Evolutionary conservation across 768 basidiomycete species (phyloP), one percentile per base, ranked within the genome.

Genomic region (Candolleomyces efflorescens): DNA sequence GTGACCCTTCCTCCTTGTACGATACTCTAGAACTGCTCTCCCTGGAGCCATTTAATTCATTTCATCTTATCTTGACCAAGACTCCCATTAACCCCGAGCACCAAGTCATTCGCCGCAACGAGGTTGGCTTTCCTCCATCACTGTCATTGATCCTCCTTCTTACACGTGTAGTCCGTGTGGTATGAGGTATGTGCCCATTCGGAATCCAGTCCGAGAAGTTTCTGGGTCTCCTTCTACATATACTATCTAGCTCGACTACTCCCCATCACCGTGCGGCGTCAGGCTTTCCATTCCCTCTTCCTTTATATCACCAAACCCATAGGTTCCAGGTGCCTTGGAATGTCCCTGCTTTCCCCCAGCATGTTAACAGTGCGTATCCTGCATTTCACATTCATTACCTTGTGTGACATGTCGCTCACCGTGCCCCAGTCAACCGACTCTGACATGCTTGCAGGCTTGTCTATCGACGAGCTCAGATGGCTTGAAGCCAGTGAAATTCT

Each of bases 391-490:
- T 32, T 32, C 32, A 32, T 32, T 32, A 7, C 32, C 32, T 32
- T 32, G 32, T 32, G 32, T 32, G 32, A 32, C 32, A 11, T 32
- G 32, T 11, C 32, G 17, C 36, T 22, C 53, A 52, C 54, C 55
- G 43, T 36, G 47, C 38, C 44, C 51, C 36, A 70, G 68, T 58
- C 65, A 59, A 66, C 67, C 65, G 71, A 72, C 56, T 58, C 67
- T 65, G 54, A 58, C 65, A 49, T 70, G 65, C 44, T 68, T 73
- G 54, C 63, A 62, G 41, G 65, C 71, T 68, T 77, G 57, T 75
- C 75, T 55, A 69, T 72, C 56, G 81, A 81, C 60, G 81, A 81
- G 65, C 68, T 80, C 53, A 69, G 76, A 22, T 82, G 81, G 81
- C 70, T 82, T 18, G 73, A 76, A 49, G 79, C 78, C 24, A 77